Base-by-base conservation (phyloP, 2,329 filamentous ascomycete genomes). In the Whalleya microplaca region DNA sequence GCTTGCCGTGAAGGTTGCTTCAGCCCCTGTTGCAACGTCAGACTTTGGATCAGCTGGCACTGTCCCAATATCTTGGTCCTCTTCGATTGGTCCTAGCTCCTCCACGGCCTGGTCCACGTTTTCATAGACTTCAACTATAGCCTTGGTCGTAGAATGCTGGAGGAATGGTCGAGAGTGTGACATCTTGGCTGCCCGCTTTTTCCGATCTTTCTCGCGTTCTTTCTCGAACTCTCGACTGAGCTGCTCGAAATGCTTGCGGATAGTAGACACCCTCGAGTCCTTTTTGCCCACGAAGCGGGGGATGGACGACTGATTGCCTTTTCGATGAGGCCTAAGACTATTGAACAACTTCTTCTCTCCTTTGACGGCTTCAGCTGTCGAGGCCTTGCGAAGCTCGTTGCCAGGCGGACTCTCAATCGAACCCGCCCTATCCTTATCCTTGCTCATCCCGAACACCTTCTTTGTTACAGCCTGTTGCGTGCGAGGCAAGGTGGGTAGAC, bases 161-260 rank as follows among this genome's bases (percentile, higher is more conserved):
- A 86, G 75, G 71, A 94, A 94, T 0, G 92, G 91, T 59, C 93
- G 85, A 14, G 91, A 91, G 71, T 84, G 80, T 20, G 85, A 83
- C 69, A 89, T 87, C 68, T 88, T 92, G 45, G 91, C 90, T 21
- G 91, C 90, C 56, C 91, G 81, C 71, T 92, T 89, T 66, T 88
- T 89, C 63, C 91, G 86, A 72, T 98, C 94, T 47, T 90, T 88
- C 64, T 96, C 84, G 44, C 95, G 85, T 74, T 99, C 94, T 67
- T 94, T 96, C 70, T 97, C 92, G 64, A 99, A 99, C 69, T 99
- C 96, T 21, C 93, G 88, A 66, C 92, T 97, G 54, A 99, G 81
- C 72, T 98, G 93, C 73, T 99, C 96, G 70, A 99, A 98, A 72
- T 98, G 95, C 65, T 91, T 91, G 18, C 95, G 92, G 48, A 99